Evolutionary conservation across 176 grass and related monocot genomes (phyloP).

Genomic region (Triticum turgidum): DNA sequence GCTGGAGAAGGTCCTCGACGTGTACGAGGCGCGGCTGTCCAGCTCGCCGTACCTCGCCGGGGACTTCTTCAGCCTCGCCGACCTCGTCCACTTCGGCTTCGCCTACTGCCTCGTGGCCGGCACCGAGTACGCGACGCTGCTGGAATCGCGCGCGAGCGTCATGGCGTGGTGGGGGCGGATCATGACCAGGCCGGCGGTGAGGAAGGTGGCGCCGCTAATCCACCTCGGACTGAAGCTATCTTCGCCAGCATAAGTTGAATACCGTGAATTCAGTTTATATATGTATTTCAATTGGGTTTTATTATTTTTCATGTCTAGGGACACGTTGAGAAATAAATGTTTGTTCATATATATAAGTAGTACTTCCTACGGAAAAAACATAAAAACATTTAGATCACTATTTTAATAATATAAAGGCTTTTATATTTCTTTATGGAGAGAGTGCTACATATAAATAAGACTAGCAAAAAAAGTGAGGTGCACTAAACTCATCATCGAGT

Average conservation of each 20-base stretch:
- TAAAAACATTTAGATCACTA: too few species aligned
- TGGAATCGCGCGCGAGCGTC: conserved; percentile 28
- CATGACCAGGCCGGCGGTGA: conserved; percentile 29
- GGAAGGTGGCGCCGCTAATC: conserved; percentile 21
- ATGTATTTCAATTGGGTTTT: not conserved
- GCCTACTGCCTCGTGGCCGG: conserved; percentile 32
- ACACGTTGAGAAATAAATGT: too few species aligned
- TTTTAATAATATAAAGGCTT: too few species aligned
- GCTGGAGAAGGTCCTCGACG: conserved; percentile 27
- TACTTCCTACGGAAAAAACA: too few species aligned
- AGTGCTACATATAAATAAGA: too few species aligned
- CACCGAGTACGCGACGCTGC: conserved; percentile 8
- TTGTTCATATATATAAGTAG: too few species aligned
- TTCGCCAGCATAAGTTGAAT: not conserved
- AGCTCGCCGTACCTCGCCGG: conserved; percentile 35
- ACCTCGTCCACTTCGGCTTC: conserved; percentile 46
- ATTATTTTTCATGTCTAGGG: too few species aligned
- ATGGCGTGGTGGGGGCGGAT: conserved; percentile 48
- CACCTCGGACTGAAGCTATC: not conserved
- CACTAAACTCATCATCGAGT: too few species aligned
- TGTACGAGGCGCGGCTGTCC: conserved; percentile 40
- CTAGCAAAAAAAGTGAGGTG: too few species aligned
- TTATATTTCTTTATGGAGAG: too few species aligned
- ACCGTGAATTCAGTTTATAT: not conserved
- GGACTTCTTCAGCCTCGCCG: conserved; percentile 43